A percentile compares a stretch with the other conserved stretches of the same genome.
phyloP scores from a whole-genome alignment of 2,329 filamentous ascomycete species.

The Plenodomus biglobosus region DNA sequence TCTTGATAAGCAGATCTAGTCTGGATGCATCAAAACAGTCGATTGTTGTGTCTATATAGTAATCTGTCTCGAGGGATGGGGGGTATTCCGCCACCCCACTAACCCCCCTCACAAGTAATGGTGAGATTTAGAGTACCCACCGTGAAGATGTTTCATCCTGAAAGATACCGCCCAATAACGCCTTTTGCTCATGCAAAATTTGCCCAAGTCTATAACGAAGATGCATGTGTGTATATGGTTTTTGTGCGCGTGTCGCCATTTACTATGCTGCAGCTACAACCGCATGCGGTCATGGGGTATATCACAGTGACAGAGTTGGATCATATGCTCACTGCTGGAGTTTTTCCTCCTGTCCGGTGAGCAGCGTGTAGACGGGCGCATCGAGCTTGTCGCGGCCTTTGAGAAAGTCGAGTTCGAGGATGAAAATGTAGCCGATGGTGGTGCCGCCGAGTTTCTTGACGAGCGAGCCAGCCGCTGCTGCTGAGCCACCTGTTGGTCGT shows the following conservation, averaged over 20 bases:
- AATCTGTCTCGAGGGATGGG: too few species aligned
- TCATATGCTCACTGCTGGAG: conserved; percentile 6
- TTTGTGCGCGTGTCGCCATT: conserved; percentile 1
- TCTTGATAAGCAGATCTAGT: too few species aligned
- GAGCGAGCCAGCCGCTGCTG: conserved; percentile 81
- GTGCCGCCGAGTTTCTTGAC: conserved; percentile 82
- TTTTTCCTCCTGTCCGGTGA: conserved; percentile 62
- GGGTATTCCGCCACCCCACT: too few species aligned
- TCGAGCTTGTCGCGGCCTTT: conserved; percentile 89
- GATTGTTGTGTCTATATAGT: too few species aligned
- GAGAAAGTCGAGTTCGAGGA: conserved; percentile 92
- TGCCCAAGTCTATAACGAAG: too few species aligned
- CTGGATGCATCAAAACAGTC: too few species aligned
- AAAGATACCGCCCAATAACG: not conserved
- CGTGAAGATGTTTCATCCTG: too few species aligned
- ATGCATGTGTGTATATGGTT: conserved; percentile 19
- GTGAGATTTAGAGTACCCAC: too few species aligned
- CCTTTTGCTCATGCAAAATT: too few species aligned
- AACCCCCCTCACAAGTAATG: too few species aligned
- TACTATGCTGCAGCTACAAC: too few species aligned
- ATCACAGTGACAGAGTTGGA: not conserved
- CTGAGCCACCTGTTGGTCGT: conserved; percentile 73
- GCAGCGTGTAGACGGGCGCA: conserved; percentile 78
- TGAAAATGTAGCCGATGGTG: conserved; percentile 89
- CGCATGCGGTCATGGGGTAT: conserved; percentile 4